phyloP scores from a whole-genome alignment of 495 filamentous ascomycete genomes.

The Penicillium dipodomyicola region DNA sequence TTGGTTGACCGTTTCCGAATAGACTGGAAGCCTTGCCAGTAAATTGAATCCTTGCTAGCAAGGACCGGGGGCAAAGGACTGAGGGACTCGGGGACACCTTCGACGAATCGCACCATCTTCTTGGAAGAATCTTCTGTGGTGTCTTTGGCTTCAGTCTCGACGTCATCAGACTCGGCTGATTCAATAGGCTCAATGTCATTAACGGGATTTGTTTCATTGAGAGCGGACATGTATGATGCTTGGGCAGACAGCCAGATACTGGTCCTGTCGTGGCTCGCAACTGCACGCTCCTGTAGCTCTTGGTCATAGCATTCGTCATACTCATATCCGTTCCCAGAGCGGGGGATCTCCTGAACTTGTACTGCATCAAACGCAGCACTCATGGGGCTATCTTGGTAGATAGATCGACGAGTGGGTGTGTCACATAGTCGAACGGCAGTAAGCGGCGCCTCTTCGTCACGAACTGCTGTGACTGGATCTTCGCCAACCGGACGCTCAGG shows the following conservation, averaged over 20 bases:
- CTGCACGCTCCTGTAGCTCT: slow-evolving; percentile 61
- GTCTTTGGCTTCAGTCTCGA: slow-evolving; percentile 21
- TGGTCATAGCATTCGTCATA: slow-evolving; percentile 68
- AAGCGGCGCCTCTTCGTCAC: slow-evolving; percentile 57
- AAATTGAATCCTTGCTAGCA: slow-evolving; percentile 70
- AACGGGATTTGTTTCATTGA: slow-evolving; percentile 62
- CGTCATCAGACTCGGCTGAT: slow-evolving; percentile 19
- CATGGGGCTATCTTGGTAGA: slow-evolving; percentile 31
- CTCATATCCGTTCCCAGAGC: slow-evolving; percentile 49
- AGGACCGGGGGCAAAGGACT: slow-evolving; percentile 34
- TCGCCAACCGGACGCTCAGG: slow-evolving; percentile 45
- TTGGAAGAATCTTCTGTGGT: slow-evolving; percentile 42
- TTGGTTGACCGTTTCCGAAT: slow-evolving; percentile 55
- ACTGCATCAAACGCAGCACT: slow-evolving; percentile 34
- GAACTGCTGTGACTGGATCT: slow-evolving; percentile 44
- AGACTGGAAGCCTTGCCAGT: slow-evolving; percentile 84
- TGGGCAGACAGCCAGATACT: slow-evolving; percentile 79
- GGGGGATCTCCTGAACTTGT: slow-evolving; percentile 37
- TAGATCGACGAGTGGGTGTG: slow-evolving; percentile 21
- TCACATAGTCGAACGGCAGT: slow-evolving; percentile 55
- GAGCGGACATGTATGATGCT: slow-evolving; percentile 68
- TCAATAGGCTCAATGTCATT: slow-evolving; percentile 44
- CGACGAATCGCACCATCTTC: slow-evolving; percentile 75
- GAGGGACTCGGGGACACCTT: slow-evolving; percentile 44
- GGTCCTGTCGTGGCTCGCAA: slow-evolving; percentile 74